Evolutionary conservation across 1,139 yeast species (phyloP).

Genomic region (Saccharomyces hybrid): DNA sequence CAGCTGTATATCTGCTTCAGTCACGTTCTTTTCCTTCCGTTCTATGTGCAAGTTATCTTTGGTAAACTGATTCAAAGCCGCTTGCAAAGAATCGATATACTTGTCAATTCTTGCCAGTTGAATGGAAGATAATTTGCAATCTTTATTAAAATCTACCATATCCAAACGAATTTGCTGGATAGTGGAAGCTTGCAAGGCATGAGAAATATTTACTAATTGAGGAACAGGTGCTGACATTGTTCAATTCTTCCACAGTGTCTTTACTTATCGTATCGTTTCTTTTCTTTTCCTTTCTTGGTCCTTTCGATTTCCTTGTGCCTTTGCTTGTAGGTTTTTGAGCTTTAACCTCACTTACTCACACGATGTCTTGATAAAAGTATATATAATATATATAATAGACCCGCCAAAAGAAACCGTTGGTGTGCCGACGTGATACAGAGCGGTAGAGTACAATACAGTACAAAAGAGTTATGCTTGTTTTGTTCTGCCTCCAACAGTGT

Average conservation of each 20-base stretch:
- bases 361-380: conserved; percentile 1
- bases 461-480: neutral
- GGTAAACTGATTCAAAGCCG: conserved; percentile 22
- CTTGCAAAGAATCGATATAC: conserved; percentile 20
- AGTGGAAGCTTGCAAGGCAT: conserved; percentile 26
- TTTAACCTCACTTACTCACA: neutral
- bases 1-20: conserved; percentile 26
- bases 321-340: neutral
- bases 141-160: conserved; percentile 15
- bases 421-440: neutral
- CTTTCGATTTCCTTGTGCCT: neutral
- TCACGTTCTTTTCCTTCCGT: conserved; percentile 17
- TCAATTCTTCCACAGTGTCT: neutral
- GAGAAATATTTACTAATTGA: conserved; percentile 28
- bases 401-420: neutral
- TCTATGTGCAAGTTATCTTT: conserved; percentile 27
- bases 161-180: conserved; percentile 26
- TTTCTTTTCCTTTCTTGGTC: conserved; percentile 4
- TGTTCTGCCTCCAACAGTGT: neutral
- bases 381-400: neutral
- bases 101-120: conserved; percentile 18
- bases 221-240: conserved; percentile 24
- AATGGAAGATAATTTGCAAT: conserved; percentile 11
- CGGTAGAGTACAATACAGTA: neutral
- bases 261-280: neutral